phyloP scores from a whole-genome alignment of 305 asterid genomes.

The Fraxinus albicans region DNA sequence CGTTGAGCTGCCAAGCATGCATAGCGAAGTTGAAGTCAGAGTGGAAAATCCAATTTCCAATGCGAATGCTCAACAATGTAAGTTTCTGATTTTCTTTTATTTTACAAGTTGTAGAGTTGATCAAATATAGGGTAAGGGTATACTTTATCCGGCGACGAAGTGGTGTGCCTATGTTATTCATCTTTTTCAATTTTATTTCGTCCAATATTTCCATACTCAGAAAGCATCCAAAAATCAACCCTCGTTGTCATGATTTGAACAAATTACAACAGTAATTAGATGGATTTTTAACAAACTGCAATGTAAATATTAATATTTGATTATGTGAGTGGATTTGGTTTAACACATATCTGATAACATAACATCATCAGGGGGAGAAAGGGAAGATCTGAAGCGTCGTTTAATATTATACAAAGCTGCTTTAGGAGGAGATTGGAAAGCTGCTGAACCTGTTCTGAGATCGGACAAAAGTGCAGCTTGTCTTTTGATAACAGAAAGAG shows the following conservation, averaged over 20 bases:
- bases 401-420: background rate
- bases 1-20: no score
- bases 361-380: background rate
- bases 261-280: no score
- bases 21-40: no score
- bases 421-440: slow-evolving; percentile 7
- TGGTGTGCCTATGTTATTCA: no score
- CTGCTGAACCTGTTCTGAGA: background rate
- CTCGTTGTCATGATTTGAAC: no score
- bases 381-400: no score
- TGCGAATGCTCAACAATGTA: no score
- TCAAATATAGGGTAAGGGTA: background rate
- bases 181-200: no score
- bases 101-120: background rate
- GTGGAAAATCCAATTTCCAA: no score
- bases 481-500: background rate
- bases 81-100: background rate
- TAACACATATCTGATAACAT: background rate
- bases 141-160: no score
- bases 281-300: background rate
- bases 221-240: background rate
- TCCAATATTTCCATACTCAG: background rate
- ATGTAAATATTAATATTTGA: no score
- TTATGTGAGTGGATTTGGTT: no score
- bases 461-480: background rate